Percentiles rank a stretch among this genome's conserved stretches.
phyloP scores from a whole-genome alignment of 129 eudicot species.

The Helichrysum umbraculigerum region DNA sequence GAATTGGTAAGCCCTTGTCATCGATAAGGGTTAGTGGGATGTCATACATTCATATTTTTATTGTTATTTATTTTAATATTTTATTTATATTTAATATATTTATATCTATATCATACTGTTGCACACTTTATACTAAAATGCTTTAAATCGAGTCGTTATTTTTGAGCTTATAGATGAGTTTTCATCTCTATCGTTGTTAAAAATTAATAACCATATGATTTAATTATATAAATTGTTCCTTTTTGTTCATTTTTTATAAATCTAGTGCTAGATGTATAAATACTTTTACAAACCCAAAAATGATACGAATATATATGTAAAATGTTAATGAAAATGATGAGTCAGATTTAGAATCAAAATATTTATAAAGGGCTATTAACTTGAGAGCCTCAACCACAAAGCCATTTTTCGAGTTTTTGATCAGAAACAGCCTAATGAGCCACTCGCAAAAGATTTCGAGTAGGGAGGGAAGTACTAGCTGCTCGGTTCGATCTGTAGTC shows the following conservation, averaged over 20 bases:
- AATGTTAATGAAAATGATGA: no score
- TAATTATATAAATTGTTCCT: neutral
- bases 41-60: constrained; percentile 31
- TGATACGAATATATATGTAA: no score
- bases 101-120: neutral
- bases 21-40: constrained; percentile 30
- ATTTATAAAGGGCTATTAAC: no score
- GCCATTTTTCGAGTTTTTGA: neutral
- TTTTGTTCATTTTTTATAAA: no score
- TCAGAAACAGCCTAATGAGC: neutral
- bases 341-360: no score
- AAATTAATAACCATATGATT: neutral
- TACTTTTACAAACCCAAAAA: no score
- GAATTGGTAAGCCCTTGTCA: constrained; percentile 43
- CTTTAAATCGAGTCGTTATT: neutral
- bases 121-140: neutral
- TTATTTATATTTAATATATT: neutral
- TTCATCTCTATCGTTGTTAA: neutral
- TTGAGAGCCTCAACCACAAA: neutral
- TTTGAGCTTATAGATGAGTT: neutral
- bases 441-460: neutral
- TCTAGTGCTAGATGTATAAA: neutral
- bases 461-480: neutral
- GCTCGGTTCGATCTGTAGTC: neutral
- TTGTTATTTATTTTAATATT: neutral